Evolutionary conservation across 306 rosid genomes (phyloP).

Genomic region (Cicer arietinum): DNA sequence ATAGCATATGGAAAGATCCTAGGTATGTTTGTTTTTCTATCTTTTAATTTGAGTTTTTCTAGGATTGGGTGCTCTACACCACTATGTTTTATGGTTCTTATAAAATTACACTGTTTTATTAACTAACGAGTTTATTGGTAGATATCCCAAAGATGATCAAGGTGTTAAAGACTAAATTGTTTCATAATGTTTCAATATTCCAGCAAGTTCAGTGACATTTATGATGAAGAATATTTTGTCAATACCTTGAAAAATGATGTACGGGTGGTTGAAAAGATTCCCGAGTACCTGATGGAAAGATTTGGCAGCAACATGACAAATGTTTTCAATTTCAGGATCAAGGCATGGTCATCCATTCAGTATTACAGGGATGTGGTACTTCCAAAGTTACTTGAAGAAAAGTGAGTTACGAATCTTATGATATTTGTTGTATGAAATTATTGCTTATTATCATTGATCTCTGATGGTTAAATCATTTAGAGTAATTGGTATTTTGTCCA

Average conservation of each 20-base stretch:
- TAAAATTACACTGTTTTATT: constrained; percentile 20
- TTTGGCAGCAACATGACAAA: constrained; percentile 89
- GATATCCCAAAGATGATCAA: constrained; percentile 20
- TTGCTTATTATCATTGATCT: constrained; percentile 38
- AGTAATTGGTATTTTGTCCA: not conserved
- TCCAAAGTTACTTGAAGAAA: constrained; percentile 92
- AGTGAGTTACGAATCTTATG: constrained; percentile 56
- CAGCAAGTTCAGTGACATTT: constrained; percentile 93
- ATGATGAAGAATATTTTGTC: constrained; percentile 83
- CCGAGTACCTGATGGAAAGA: constrained; percentile 88
- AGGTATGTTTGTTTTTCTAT: constrained; percentile 57
- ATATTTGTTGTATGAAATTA: constrained; percentile 22
- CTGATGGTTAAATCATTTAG: constrained; percentile 13
- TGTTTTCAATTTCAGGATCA: constrained; percentile 93
- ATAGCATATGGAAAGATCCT: constrained; percentile 95
- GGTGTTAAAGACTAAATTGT: constrained; percentile 30
- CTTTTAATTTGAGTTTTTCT: constrained; percentile 10
- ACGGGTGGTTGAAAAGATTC: constrained; percentile 78
- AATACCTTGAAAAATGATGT: constrained; percentile 77
- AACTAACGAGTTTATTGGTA: constrained; percentile 5
- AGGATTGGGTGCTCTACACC: not conserved
- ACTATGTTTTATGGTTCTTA: constrained; percentile 4
- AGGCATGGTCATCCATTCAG: constrained; percentile 88
- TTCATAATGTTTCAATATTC: constrained; percentile 44
- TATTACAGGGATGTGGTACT: constrained; percentile 84